Evolutionary conservation across 441 rosid species (phyloP).

Genomic region (Aleurites moluccanus): DNA sequence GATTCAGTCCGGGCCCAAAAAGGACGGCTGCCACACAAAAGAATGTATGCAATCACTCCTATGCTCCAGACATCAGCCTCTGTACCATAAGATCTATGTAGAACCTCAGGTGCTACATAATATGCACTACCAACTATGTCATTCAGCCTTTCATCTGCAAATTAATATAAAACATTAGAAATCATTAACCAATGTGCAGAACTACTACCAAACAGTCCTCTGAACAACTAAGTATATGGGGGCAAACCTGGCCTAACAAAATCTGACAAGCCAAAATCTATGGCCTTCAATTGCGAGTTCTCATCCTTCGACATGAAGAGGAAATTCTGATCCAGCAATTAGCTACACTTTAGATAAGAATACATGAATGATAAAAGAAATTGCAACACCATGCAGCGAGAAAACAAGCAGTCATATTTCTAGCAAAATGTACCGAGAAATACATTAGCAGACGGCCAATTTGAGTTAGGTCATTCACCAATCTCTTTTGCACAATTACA

Average conservation of each 20-base stretch:
- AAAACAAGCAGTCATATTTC: conserved; percentile 13
- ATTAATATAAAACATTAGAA: conserved; percentile 8
- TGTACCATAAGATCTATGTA: conserved; percentile 86
- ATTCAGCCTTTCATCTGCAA: conserved; percentile 92
- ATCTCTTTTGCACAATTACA: background rate
- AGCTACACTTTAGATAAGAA: conserved; percentile 38
- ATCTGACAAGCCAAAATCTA: conserved; percentile 97
- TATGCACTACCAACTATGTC: conserved; percentile 99
- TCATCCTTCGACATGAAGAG: conserved; percentile 81
- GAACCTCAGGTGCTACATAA: conserved; percentile 97
- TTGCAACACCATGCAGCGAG: background rate
- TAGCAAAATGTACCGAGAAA: background rate
- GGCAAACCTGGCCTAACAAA: conserved; percentile 88
- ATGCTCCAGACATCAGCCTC: conserved; percentile 98
- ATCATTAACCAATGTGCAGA: conserved; percentile 10
- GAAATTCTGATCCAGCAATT: conserved; percentile 75
- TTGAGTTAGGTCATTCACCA: background rate
- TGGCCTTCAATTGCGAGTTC: conserved; percentile 76
- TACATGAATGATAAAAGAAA: conserved; percentile 15
- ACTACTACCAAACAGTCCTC: background rate
- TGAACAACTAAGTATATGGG: conserved; percentile 1
- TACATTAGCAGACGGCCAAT: background rate
- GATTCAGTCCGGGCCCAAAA: conserved; percentile 99
- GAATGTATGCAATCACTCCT: conserved; percentile 97
- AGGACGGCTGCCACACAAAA: conserved; percentile 94